phyloP scores from a whole-genome alignment of 78 protist species.

The Dictyostelium capitatum region DNA sequence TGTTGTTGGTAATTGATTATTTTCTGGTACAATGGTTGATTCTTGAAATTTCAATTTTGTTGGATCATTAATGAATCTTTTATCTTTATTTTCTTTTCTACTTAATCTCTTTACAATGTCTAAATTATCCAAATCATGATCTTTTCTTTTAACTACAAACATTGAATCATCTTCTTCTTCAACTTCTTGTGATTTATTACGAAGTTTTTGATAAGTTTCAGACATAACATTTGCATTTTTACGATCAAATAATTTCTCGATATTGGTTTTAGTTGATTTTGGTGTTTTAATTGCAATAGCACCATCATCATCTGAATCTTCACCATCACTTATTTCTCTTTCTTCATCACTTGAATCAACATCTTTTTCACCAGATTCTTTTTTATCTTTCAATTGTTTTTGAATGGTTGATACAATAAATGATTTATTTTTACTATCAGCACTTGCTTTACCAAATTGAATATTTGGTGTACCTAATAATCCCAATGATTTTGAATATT shows the following conservation, averaged over 20 bases:
- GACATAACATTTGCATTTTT: slow-evolving; percentile 64
- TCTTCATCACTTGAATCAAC: slow-evolving; percentile 27
- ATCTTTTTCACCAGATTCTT: slow-evolving; percentile 24
- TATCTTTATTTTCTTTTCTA: slow-evolving; percentile 13
- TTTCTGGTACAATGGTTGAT: not conserved
- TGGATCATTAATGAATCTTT: slow-evolving; percentile 6
- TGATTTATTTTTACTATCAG: slow-evolving; percentile 26
- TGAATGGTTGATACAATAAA: slow-evolving; percentile 20
- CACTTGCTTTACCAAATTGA: slow-evolving; percentile 46
- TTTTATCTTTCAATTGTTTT: slow-evolving; percentile 34
- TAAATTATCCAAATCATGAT: slow-evolving; percentile 20
- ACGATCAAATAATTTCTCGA: slow-evolving; percentile 26
- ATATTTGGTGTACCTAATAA: slow-evolving; percentile 64
- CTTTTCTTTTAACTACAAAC: slow-evolving; percentile 54
- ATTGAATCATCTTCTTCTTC: slow-evolving; percentile 56
- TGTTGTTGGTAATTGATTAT: slow-evolving; percentile 15
- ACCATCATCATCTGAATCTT: slow-evolving; percentile 16
- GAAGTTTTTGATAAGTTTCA: slow-evolving; percentile 27
- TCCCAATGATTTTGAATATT: slow-evolving; percentile 58
- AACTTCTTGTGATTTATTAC: not conserved
- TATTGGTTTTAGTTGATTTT: not conserved
- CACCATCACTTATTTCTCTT: not conserved
- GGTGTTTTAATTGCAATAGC: not conserved
- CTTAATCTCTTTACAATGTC: not conserved
- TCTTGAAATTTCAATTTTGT: slow-evolving; percentile 15